A percentile compares a stretch with the other conserved stretches of the same genome.
These are phyloP conservation scores for Gentiana dahurica DNA, from an alignment of 257 asterid species.

Conservation along the genomic window DNA sequence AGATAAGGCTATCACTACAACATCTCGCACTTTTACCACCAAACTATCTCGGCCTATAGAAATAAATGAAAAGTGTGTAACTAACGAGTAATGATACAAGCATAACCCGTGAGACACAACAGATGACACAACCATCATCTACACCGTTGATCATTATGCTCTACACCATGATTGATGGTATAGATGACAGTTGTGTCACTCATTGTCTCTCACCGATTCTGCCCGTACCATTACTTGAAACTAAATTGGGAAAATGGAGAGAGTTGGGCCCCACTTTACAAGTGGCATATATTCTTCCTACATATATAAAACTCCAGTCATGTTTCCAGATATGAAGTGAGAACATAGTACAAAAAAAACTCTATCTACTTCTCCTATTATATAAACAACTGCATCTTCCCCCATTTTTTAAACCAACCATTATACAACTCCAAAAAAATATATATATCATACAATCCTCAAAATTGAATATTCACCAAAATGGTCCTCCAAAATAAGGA, in stretches of 20 bases:
- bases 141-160: too few relatives aligned
- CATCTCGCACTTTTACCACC: too few relatives aligned
- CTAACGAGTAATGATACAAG: too few relatives aligned
- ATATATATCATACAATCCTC: not conserved
- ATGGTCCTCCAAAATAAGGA: conserved; percentile 54
- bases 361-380: conserved; percentile 45
- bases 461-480: conserved; percentile 5
- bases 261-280: conserved; percentile 52
- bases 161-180: too few relatives aligned
- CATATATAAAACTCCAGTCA: conserved; percentile 12
- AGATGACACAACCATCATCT: too few relatives aligned
- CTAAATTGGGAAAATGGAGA: conserved; percentile 47
- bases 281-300: conserved; percentile 69
- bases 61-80: too few relatives aligned
- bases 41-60: too few relatives aligned
- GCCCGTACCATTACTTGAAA: not conserved
- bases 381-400: conserved; percentile 34
- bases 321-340: conserved; percentile 51
- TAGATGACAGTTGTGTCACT: too few relatives aligned
- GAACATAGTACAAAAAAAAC: conserved; percentile 35
- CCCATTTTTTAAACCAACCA: conserved; percentile 22
- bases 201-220: too few relatives aligned
- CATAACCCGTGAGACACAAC: too few relatives aligned
- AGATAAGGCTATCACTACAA: too few relatives aligned
- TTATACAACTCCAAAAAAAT: conserved; percentile 7